A percentile compares a stretch with the other conserved stretches of the same genome.
Evolutionary conservation across 73 alveolate species (phyloP).

Genomic region (Blepharisma stoltei): DNA sequence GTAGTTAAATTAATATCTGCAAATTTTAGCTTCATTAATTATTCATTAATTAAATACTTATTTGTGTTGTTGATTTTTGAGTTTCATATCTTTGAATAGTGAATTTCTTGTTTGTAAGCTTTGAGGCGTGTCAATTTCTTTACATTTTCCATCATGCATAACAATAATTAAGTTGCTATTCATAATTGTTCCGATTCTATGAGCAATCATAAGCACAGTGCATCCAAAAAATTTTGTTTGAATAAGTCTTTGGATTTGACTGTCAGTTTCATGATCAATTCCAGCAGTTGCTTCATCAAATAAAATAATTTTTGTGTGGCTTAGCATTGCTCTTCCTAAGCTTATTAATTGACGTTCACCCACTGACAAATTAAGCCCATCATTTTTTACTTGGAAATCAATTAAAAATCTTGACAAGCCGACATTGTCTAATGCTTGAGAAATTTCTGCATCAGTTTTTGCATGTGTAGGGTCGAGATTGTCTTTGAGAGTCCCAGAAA

Average conservation of each 20-base stretch:
- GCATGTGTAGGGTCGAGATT: constrained; percentile 75
- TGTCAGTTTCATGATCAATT: constrained; percentile 76
- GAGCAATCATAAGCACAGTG: constrained; percentile 75
- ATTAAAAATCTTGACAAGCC: constrained; percentile 30
- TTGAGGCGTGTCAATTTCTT: constrained; percentile 16
- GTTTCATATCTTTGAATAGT: not conserved
- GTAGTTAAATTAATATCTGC: too few relatives aligned
- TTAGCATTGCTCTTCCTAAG: constrained; percentile 31
- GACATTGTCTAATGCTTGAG: constrained; percentile 50
- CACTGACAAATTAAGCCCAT: constrained; percentile 36
- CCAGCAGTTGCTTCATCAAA: constrained; percentile 65
- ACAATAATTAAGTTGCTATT: constrained; percentile 48
- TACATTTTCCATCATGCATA: constrained; percentile 8
- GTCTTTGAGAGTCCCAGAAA: constrained; percentile 67
- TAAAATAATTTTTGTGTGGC: constrained; percentile 36
- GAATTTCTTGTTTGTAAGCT: constrained; percentile 34
- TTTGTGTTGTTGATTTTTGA: too few relatives aligned
- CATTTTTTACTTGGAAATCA: constrained; percentile 1
- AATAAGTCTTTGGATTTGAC: constrained; percentile 60
- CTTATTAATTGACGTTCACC: constrained; percentile 43
- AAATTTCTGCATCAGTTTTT: constrained; percentile 46
- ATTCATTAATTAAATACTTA: too few relatives aligned
- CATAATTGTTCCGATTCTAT: constrained; percentile 72
- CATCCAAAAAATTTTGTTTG: constrained; percentile 45
- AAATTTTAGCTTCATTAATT: too few relatives aligned